Evolutionary conservation across 352 stramenopile species (phyloP).

Genomic region (Thalassiosira mediterranea): DNA sequence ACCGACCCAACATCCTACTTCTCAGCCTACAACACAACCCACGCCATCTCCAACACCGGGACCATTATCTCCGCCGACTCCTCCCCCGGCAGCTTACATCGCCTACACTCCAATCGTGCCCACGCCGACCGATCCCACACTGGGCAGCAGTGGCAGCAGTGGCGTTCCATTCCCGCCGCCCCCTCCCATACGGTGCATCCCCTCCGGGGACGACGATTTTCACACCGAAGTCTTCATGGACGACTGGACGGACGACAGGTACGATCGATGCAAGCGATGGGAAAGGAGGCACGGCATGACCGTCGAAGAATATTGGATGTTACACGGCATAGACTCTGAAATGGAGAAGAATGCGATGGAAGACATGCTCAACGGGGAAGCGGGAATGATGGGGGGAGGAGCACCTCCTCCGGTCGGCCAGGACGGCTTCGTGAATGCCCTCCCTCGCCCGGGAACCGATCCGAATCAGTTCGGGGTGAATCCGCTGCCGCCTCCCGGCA

Average conservation of each 20-base stretch:
- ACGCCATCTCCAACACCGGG: not conserved
- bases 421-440: no score
- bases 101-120: no score
- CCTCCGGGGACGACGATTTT: conserved; percentile 24
- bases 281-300: conserved; percentile 31
- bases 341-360: conserved; percentile 9
- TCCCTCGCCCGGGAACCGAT: no score
- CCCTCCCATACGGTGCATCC: conserved; percentile 33
- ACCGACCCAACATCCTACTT: no score
- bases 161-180: conserved; percentile 1
- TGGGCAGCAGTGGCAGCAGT: not conserved
- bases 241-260: conserved; percentile 37
- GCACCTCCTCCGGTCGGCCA: no score
- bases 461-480: no score
- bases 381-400: no score
- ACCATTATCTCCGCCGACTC: not conserved
- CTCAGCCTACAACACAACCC: not conserved
- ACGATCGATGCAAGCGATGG: conserved; percentile 35
- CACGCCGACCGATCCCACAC: no score
- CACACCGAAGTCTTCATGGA: conserved; percentile 21
- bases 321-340: conserved; percentile 20
- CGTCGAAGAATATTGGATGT: conserved; percentile 22
- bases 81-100: not conserved
- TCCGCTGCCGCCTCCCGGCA: no score
- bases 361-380: conserved; percentile 7